phyloP scores from a whole-genome alignment of 1,139 yeast genomes.

The Blastobotrys proliferans region DNA sequence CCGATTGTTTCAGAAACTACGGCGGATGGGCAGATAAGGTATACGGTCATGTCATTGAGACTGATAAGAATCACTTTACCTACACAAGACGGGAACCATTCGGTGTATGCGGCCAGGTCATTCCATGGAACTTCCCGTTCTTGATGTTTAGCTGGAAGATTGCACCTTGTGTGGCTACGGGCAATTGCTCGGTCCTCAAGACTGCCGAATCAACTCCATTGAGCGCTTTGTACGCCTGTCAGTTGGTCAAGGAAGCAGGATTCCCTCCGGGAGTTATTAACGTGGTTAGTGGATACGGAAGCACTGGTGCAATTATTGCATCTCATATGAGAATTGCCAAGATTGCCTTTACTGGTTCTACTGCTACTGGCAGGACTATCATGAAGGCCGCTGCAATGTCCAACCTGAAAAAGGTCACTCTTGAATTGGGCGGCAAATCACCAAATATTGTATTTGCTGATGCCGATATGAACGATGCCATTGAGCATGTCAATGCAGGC shows the following conservation, averaged over 20 bases:
- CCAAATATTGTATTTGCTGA: slow-evolving; percentile 72
- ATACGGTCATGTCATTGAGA: slow-evolving; percentile 61
- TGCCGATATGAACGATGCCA: slow-evolving; percentile 52
- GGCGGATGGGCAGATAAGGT: slow-evolving; percentile 82
- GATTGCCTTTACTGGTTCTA: slow-evolving; percentile 84
- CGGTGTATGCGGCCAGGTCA: slow-evolving; percentile 78
- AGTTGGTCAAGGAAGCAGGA: slow-evolving; percentile 63
- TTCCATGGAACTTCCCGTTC: slow-evolving; percentile 88
- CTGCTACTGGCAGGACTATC: slow-evolving; percentile 70
- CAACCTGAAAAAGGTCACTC: slow-evolving; percentile 68
- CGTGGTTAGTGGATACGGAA: slow-evolving; percentile 74
- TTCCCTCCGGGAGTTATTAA: slow-evolving; percentile 78
- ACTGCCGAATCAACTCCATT: slow-evolving; percentile 83
- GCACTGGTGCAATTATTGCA: slow-evolving; percentile 68
- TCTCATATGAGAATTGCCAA: slow-evolving; percentile 65
- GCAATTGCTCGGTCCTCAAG: slow-evolving; percentile 76
- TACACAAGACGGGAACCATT: slow-evolving; percentile 62
- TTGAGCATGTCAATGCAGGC: slow-evolving; percentile 51
- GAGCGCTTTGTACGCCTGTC: slow-evolving; percentile 63
- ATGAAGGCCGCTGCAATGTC: slow-evolving; percentile 64
- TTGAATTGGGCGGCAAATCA: slow-evolving; percentile 79
- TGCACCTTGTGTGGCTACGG: slow-evolving; percentile 79
- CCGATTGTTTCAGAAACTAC: slow-evolving; percentile 57
- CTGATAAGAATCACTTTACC: slow-evolving; percentile 58
- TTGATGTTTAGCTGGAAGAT: slow-evolving; percentile 83